Evolutionary conservation across 140 eudicot species (phyloP).

Genomic region (Flaveria floridana): DNA sequence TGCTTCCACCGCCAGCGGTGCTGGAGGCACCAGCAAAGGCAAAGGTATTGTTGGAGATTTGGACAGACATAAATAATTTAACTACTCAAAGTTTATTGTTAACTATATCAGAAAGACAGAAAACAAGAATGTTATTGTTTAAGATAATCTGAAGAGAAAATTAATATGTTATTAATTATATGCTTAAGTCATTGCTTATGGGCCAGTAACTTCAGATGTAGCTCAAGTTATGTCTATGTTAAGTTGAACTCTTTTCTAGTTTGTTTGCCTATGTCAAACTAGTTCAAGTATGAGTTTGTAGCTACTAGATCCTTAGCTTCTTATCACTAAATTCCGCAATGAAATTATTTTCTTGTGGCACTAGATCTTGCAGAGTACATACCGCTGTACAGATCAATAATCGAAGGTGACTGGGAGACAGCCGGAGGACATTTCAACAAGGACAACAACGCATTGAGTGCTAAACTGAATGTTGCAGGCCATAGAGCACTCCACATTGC

Average conservation of each 20-base stretch:
- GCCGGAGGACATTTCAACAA: background rate
- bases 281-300: background rate
- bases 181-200: background rate
- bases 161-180: too few relatives aligned
- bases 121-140: too few relatives aligned
- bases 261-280: background rate
- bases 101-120: background rate
- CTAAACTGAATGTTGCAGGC: background rate
- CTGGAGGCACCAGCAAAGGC: background rate
- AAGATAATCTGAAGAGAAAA: too few relatives aligned
- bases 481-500: conserved; percentile 25
- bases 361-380: conserved; percentile 20
- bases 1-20: background rate
- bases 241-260: background rate
- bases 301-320: background rate
- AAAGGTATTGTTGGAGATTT: background rate
- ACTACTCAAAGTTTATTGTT: background rate
- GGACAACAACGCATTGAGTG: background rate
- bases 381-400: conserved; percentile 12
- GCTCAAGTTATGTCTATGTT: background rate
- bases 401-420: conserved; percentile 23
- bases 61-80: background rate
- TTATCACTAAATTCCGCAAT: background rate
- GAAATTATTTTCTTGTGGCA: background rate
- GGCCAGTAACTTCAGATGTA: background rate